phyloP scores from a whole-genome alignment of 306 rosid genomes.

The Lathyrus sativus region DNA sequence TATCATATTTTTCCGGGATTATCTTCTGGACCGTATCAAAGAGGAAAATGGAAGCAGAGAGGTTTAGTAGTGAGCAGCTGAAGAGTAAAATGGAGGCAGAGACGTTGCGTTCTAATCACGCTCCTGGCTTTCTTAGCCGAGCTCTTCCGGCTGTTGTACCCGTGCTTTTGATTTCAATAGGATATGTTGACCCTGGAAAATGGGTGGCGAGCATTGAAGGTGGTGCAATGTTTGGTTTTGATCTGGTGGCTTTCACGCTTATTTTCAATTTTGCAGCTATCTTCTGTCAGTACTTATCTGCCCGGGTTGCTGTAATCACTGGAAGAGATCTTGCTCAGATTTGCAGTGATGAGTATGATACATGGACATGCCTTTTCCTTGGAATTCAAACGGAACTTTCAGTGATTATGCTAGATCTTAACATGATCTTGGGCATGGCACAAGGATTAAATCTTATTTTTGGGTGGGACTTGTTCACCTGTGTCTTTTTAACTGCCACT shows the following conservation, averaged over 20 bases:
- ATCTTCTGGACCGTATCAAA: constrained; percentile 31
- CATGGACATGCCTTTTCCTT: constrained; percentile 72
- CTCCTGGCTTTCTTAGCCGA: constrained; percentile 45
- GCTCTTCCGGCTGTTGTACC: constrained; percentile 69
- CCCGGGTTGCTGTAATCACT: constrained; percentile 75
- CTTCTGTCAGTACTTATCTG: constrained; percentile 87
- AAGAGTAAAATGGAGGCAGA: constrained; percentile 60
- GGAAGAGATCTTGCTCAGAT: constrained; percentile 93
- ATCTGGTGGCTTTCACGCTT: constrained; percentile 63
- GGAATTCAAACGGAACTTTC: constrained; percentile 91
- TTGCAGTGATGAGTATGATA: constrained; percentile 82
- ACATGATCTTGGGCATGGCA: constrained; percentile 84
- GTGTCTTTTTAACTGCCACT: constrained; percentile 78
- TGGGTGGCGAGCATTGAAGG: constrained; percentile 88
- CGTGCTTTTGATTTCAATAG: constrained; percentile 70
- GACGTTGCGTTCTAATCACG: constrained; percentile 38
- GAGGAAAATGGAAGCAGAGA: constrained; percentile 59
- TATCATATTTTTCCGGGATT: constrained; percentile 32
- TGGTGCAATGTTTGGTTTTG: constrained; percentile 86
- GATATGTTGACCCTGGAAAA: constrained; percentile 97
- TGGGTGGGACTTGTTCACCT: constrained; percentile 96
- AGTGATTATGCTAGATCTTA: constrained; percentile 79
- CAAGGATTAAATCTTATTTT: constrained; percentile 86
- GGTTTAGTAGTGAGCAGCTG: constrained; percentile 40
- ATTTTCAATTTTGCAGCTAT: constrained; percentile 85